phyloP scores from a whole-genome alignment of 2,329 filamentous ascomycete genomes.

The Diaporthe amygdali region DNA sequence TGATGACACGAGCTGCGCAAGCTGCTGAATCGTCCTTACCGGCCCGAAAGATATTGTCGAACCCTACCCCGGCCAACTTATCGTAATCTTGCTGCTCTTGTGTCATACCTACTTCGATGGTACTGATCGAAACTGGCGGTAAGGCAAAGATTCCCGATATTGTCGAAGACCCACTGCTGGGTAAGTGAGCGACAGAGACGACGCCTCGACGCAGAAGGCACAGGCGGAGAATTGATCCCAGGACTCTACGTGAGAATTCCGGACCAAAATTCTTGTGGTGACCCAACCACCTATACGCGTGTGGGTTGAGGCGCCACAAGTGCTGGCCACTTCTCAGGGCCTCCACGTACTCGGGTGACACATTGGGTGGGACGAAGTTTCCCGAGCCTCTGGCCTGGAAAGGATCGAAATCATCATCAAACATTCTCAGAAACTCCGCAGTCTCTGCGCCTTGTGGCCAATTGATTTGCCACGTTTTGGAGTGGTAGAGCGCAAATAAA shows the following conservation, averaged over 20 bases:
- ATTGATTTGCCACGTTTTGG: neutral
- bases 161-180: neutral
- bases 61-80: neutral
- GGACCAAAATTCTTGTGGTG: neutral
- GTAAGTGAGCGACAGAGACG: neutral
- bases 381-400: neutral
- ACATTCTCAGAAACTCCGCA: neutral
- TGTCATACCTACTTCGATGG: neutral
- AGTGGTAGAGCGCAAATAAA: neutral
- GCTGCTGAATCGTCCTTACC: neutral
- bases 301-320: slow-evolving; percentile 12
- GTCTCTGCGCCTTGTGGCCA: neutral
- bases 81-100: neutral
- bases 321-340: slow-evolving; percentile 9
- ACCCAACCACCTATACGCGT: neutral
- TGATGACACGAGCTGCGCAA: neutral
- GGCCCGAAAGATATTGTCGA: neutral
- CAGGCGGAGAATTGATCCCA: neutral
- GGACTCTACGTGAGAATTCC: neutral
- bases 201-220: neutral
- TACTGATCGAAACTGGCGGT: neutral
- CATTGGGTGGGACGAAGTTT: neutral
- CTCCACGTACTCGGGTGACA: neutral
- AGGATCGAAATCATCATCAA: neutral
- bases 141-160: neutral